Conservation (phyloP, 768 basidiomycete species). For the Mycena galericulata region DNA sequence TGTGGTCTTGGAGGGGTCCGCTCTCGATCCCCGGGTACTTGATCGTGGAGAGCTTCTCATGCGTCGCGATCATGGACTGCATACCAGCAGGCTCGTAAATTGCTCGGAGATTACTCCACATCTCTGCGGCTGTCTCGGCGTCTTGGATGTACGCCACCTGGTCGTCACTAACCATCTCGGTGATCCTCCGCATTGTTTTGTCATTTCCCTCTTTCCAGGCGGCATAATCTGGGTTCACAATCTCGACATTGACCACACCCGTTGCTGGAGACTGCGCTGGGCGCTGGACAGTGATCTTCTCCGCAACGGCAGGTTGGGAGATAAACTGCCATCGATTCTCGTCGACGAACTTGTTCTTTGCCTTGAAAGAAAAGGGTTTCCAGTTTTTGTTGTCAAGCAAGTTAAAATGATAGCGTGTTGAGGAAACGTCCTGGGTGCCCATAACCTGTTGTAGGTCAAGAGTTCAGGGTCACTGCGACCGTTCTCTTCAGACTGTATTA, state of each 20-base stretch:
- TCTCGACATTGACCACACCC: not conserved
- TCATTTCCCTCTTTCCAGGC: slow-evolving; percentile 1
- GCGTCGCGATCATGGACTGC: not conserved
- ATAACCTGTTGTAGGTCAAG: slow-evolving; percentile 10
- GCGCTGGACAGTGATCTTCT: not conserved
- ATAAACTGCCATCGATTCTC: slow-evolving; percentile 8
- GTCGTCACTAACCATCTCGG: slow-evolving; percentile 14
- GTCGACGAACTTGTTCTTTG: not conserved
- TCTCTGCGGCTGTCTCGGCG: not conserved
- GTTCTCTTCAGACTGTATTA: too few species aligned
- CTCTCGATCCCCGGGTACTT: not conserved
- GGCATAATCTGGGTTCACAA: not conserved
- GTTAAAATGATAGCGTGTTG: not conserved
- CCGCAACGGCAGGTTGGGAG: not conserved
- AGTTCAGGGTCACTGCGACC: slow-evolving; percentile 2
- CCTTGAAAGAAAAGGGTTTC: not conserved
- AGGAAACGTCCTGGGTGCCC: not conserved
- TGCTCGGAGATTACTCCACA: not conserved
- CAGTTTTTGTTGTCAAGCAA: not conserved
- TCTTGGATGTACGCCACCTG: not conserved
- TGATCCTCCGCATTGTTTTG: slow-evolving; percentile 5
- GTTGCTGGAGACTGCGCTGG: not conserved
- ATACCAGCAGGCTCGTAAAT: not conserved
- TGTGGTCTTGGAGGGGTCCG: not conserved
- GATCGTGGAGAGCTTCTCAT: not conserved